These are phyloP conservation scores for Isabelozyma rhagii DNA, from an alignment of 805 yeast genomes.

Conservation along the genomic window DNA sequence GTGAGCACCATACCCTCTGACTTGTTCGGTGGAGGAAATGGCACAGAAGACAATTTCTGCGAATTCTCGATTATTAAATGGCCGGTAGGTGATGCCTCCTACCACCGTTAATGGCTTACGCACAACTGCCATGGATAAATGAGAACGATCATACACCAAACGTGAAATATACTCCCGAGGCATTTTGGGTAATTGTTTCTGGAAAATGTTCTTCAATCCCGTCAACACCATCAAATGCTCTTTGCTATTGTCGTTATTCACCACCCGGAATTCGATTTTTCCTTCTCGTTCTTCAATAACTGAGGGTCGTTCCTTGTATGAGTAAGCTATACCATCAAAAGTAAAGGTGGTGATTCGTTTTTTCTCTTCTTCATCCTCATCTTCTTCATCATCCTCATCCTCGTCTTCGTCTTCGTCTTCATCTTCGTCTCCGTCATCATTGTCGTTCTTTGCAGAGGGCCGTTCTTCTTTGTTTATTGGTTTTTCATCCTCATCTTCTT, in stretches of 20 bases:
- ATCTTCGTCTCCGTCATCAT: constrained; percentile 22
- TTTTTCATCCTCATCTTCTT: constrained; percentile 8
- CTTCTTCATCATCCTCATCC: constrained; percentile 40
- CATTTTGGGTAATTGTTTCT: constrained; percentile 97
- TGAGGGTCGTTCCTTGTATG: constrained; percentile 89
- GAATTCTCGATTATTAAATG: constrained; percentile 84
- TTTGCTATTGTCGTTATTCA: constrained; percentile 84
- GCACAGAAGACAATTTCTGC: constrained; percentile 99
- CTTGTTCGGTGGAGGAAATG: constrained; percentile 95
- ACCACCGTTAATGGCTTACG: constrained; percentile 92
- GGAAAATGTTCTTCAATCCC: constrained; percentile 93
- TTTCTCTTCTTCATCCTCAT: constrained; percentile 40
- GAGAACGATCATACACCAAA: constrained; percentile 90
- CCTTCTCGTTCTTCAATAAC: constrained; percentile 93
- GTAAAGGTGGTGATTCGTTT: constrained; percentile 48
- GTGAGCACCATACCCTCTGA: constrained; percentile 98
- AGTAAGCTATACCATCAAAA: constrained; percentile 76
- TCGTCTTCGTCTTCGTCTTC: constrained; percentile 27
- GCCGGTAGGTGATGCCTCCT: constrained; percentile 96
- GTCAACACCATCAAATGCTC: constrained; percentile 91
- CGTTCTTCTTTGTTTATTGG: background rate
- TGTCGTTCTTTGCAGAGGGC: constrained; percentile 5
- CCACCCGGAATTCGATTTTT: constrained; percentile 91
- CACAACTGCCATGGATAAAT: constrained; percentile 93
- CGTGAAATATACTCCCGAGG: constrained; percentile 96